phyloP scores from a whole-genome alignment of 257 asterid species.

The Linaria vulgaris region DNA sequence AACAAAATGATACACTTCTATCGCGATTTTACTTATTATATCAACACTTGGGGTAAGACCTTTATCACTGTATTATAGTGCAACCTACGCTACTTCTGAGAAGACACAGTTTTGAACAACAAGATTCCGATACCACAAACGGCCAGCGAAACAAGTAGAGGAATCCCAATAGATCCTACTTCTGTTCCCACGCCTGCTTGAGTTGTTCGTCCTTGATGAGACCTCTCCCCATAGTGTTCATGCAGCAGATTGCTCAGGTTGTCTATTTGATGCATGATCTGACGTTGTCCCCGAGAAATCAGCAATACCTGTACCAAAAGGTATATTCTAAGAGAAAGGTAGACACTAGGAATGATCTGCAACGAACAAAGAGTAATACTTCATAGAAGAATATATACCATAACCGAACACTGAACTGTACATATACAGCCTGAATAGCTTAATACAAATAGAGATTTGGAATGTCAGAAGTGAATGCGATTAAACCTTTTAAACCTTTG shows the following conservation, averaged over 20 bases:
- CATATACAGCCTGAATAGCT: too few relatives aligned
- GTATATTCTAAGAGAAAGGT: neutral
- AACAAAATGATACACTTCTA: too few relatives aligned
- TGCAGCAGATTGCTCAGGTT: slow-evolving; percentile 65
- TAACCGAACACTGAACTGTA: neutral
- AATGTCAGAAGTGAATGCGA: neutral
- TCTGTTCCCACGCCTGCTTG: slow-evolving; percentile 31
- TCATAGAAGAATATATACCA: neutral
- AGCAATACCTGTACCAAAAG: slow-evolving; percentile 54
- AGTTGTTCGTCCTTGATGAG: slow-evolving; percentile 44
- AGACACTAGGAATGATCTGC: neutral
- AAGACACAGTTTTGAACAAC: slow-evolving; percentile 50
- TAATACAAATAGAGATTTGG: too few relatives aligned
- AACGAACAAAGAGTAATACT: too few relatives aligned
- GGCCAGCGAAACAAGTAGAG: slow-evolving; percentile 64
- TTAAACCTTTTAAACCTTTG: too few relatives aligned
- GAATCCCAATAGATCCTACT: slow-evolving; percentile 43
- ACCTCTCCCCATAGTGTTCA: slow-evolving; percentile 57
- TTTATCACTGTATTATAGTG: too few relatives aligned
- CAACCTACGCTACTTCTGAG: slow-evolving; percentile 35
- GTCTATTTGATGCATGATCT: slow-evolving; percentile 85
- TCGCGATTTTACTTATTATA: too few relatives aligned
- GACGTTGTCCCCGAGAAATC: slow-evolving; percentile 78
- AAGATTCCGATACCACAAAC: slow-evolving; percentile 66
- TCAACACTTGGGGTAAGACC: too few relatives aligned